Percentiles rank a stretch among this genome's conserved stretches.
These are phyloP conservation scores for Solanum raphanifolium DNA, from an alignment of 257 asterid genomes.

Conservation along the genomic window DNA sequence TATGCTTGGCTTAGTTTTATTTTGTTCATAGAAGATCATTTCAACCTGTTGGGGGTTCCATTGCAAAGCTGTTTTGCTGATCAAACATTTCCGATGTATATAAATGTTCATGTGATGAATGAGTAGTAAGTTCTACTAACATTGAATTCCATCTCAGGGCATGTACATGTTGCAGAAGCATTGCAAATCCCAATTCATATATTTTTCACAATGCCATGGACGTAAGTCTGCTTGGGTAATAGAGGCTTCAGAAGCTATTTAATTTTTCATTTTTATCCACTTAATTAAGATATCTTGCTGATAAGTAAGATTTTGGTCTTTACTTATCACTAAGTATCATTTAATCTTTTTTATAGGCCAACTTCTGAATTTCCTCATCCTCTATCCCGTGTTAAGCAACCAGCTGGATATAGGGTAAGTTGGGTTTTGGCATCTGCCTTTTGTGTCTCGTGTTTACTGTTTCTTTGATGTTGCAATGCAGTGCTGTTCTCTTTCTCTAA, in stretches of 20 bases:
- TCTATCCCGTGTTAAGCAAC: conserved; percentile 80
- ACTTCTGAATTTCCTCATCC: conserved; percentile 94
- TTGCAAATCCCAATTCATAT: conserved; percentile 70
- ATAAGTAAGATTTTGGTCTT: background rate
- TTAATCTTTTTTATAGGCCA: conserved; percentile 40
- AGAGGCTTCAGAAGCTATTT: background rate
- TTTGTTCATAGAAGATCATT: background rate
- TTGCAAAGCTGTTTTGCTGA: background rate
- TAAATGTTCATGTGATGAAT: background rate
- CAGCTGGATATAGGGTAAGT: conserved; percentile 73
- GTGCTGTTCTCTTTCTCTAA: background rate
- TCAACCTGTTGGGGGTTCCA: background rate
- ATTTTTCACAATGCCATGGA: conserved; percentile 97
- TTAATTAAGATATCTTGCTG: background rate
- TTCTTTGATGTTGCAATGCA: background rate
- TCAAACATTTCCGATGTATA: background rate
- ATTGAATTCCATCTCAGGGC: conserved; percentile 36
- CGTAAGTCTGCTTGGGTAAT: conserved; percentile 46
- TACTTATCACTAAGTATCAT: background rate
- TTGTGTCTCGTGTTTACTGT: conserved; percentile 1
- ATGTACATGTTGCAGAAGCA: conserved; percentile 87
- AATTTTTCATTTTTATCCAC: conserved; percentile 8
- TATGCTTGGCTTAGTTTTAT: background rate
- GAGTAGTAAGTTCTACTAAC: background rate
- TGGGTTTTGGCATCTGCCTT: conserved; percentile 1